A percentile compares a stretch with the other conserved stretches of the same genome.
These are phyloP conservation scores for Apiotrichum domesticum DNA, from an alignment of 1,284 basidiomycete genomes.

Conservation along the genomic window DNA sequence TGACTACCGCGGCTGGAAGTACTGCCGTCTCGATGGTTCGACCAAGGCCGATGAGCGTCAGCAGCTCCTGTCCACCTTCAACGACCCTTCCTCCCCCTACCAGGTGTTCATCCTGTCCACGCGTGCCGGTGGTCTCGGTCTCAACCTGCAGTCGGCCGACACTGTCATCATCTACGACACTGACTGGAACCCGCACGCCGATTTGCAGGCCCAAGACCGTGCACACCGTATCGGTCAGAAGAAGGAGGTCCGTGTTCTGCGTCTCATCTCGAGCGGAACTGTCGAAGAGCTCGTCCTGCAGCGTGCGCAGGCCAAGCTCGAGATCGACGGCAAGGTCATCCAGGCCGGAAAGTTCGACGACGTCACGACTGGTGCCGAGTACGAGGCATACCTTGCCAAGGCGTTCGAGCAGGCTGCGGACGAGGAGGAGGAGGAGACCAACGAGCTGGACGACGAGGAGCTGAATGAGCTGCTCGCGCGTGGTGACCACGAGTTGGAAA, in stretches of 20 bases:
- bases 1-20: conserved; percentile 81
- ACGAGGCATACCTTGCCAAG: conserved; percentile 86
- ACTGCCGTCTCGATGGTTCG: conserved; percentile 92
- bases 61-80: conserved; percentile 81
- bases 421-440: conserved; percentile 85
- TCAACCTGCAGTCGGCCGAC: conserved; percentile 97
- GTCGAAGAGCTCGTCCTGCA: conserved; percentile 97
- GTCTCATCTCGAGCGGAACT: conserved; percentile 96
- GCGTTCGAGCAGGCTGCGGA: conserved; percentile 55
- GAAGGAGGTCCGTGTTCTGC: conserved; percentile 91
- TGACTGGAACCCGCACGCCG: conserved; percentile 94
- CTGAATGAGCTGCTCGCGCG: conserved; percentile 90
- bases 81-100: conserved; percentile 81
- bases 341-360: conserved; percentile 99
- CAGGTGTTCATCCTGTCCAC: conserved; percentile 96
- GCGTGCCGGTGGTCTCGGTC: conserved; percentile 91
- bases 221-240: conserved; percentile 99
- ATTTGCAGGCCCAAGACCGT: conserved; percentile 77
- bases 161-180: conserved; percentile 80
- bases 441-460: conserved; percentile 96
- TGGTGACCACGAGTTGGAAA: conserved; percentile 66
- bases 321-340: conserved; percentile 99
- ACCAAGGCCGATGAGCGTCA: conserved; percentile 98
- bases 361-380: conserved; percentile 95
- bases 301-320: conserved; percentile 90